Base-by-base conservation (phyloP, 192 early-diverging fungal genomes). In the Backusella liffmaniae region DNA sequence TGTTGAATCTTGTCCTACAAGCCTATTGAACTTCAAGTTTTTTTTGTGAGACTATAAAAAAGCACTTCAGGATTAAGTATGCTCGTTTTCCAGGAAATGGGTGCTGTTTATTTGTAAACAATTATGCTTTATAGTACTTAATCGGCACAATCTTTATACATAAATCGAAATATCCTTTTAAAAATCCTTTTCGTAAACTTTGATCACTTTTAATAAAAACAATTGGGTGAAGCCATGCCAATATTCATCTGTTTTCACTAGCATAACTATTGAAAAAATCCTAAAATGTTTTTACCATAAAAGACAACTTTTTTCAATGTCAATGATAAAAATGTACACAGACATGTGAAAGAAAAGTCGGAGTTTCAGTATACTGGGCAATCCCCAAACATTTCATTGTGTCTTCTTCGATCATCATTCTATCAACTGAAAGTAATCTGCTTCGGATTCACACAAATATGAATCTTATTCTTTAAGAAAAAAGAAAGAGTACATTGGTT, bases 351-450 rank as follows among this genome's bases (percentile, higher is more conserved):
- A 56, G n/a, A 21, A 21, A 21, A 9, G 18, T 32, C 53, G 53
- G 53, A 56, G 53, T 56, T 56, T 56, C 21, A n/a, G 53, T 1
- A 3, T 56, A 21, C 3, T 21, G 21, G n/a, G 3, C 37, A 56
- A 56, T 56, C 53, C 53, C 53, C 53, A 56, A 56, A 56, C 53
- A 56, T 56, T 56, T 56, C 18, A 56, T 56, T 56, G 53, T 56
- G n/a, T 8, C 53, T 23, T 21, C 18, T 56, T 56, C 21, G 53
- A 56, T 21, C 53, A 10, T 10, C 53, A 21, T 56, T 21, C 18
- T 21, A 56, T 56, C n/a, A 56, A 56, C 7, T 56, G 21, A 21
- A 56, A 56, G 8, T 10, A 56, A 21, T 1, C 8, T n/a, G 26
- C 8, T 9, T 9, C n/a, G n/a, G 18, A 56, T 56, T n/a, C 53